Percentiles rank a stretch among this genome's conserved stretches.
phyloP scores from a whole-genome alignment of 805 yeast species.

The Candida quercuum region DNA sequence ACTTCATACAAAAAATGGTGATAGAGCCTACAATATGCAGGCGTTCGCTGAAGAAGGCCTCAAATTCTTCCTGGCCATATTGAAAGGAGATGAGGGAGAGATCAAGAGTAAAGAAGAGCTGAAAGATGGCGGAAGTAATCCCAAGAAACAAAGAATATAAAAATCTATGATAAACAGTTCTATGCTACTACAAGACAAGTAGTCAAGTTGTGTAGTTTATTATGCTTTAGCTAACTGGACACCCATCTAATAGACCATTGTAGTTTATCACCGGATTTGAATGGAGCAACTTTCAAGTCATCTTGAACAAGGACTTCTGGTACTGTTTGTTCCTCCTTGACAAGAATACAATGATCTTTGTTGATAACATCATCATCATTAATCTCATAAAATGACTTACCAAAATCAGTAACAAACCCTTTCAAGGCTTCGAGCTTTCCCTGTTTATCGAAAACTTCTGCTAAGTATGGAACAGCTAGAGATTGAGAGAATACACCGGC shows the following conservation, averaged over 20 bases:
- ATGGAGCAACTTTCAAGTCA: conserved; percentile 67
- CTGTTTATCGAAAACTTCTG: conserved; percentile 72
- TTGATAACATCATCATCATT: conserved; percentile 36
- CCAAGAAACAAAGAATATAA: too few species aligned
- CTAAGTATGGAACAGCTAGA: conserved; percentile 74
- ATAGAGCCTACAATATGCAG: conserved; percentile 68
- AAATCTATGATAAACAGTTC: too few species aligned
- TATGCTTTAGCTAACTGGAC: too few species aligned
- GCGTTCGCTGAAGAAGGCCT: conserved; percentile 66
- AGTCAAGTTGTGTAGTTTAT: too few species aligned
- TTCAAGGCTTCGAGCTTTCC: conserved; percentile 62
- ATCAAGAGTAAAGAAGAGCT: too few species aligned
- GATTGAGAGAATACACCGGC: conserved; percentile 98
- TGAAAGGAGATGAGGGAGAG: too few species aligned
- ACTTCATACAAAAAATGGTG: conserved; percentile 39
- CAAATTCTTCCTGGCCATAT: conserved; percentile 47
- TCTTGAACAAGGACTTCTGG: conserved; percentile 51
- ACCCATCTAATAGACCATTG: conserved; percentile 76
- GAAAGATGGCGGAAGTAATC: too few species aligned
- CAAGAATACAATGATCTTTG: conserved; percentile 48
- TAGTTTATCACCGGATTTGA: conserved; percentile 73
- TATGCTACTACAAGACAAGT: too few species aligned
- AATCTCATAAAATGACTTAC: conserved; percentile 66
- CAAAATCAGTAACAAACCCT: conserved; percentile 72
- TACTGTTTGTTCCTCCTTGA: conserved; percentile 45